Evolutionary conservation across 2,329 filamentous ascomycete genomes (phyloP), one percentile per base, ranked within the genome.

Genomic region (Nemania serpens): DNA sequence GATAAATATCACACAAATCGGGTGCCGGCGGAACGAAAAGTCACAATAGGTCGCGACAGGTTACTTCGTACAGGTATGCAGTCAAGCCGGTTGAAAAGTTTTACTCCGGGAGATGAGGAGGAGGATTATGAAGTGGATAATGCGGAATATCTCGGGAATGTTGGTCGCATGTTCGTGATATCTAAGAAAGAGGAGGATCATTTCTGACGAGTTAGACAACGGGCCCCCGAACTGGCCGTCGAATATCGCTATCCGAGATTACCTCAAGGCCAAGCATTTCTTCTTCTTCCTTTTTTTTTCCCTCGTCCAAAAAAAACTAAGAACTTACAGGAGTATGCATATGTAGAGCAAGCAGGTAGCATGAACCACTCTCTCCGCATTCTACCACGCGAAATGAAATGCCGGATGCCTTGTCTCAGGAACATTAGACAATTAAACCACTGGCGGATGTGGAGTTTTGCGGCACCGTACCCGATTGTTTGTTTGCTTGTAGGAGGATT

Each of bases 361-460:
- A 61, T 55, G 45, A 60, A 55, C 51, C 45, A 41, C 25, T 29
- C 49, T 46, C 49, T 34, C 33, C 45, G 34, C 58, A 29, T 20
- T 7, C 22, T n/a, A 25, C 20, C 18, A 46, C 25, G 22, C 18
- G 45, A 51, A 41, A 43, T 20, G 29, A 20, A 47, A 50, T 52
- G 25, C 29, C 39, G 34, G 33, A n/a, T 36, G 34, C 18, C 43
- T 54, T 46, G 59, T 53, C 58, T 56, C 59, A 58, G 59, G 59
- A 58, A 53, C 58, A 10, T 34, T 52, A 46, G 53, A 49, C 48
- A 17, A 25, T 46, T 46, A n/a, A 29, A 7, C 25, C 15, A 39
- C 15, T 3, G 15, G 11, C 11, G 36, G 36, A 17, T 42, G 37
- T 46, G 51, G 42, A 55, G 42, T 36, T 36, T n/a, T 29, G 34